A percentile compares a stretch with the other conserved stretches of the same genome.
Evolutionary conservation across 2,329 filamentous ascomycete species (phyloP).

Genomic region (Fusarium anguioides): DNA sequence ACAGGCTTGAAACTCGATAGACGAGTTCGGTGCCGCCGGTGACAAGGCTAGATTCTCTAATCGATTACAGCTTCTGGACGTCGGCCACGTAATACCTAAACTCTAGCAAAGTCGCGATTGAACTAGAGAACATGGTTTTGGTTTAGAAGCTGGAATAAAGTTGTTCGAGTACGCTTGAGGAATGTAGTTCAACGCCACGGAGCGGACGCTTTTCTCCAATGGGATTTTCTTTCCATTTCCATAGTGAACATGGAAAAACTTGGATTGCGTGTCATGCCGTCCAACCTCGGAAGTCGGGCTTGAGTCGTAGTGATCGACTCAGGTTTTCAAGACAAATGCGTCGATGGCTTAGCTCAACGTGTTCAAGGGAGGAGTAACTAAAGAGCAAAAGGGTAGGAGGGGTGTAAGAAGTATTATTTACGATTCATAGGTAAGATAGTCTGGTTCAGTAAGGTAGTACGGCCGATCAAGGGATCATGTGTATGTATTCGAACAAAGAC

Average conservation of each 20-base stretch:
- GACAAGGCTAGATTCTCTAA: constrained; percentile 19
- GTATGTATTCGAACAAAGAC: neutral
- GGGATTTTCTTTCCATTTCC: neutral
- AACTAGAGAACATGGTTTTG: constrained; percentile 6
- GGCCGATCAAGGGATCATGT: neutral
- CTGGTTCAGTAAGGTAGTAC: neutral
- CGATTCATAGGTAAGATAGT: neutral
- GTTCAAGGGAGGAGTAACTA: constrained; percentile 7
- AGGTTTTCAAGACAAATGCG: constrained; percentile 18
- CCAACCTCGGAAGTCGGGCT: constrained; percentile 4
- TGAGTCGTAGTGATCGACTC: constrained; percentile 14
- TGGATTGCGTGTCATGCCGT: constrained; percentile 21
- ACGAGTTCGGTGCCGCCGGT: constrained; percentile 31
- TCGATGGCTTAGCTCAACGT: constrained; percentile 16
- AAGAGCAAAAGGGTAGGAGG: constrained; percentile 3
- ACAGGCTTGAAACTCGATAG: constrained; percentile 21
- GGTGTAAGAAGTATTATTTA: neutral
- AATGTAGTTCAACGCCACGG: constrained; percentile 30
- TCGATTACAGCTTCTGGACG: neutral
- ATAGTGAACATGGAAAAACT: neutral
- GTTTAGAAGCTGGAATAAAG: constrained; percentile 11
- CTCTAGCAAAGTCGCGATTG: constrained; percentile 2
- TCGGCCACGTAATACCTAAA: constrained; percentile 17
- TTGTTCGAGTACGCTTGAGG: constrained; percentile 12
- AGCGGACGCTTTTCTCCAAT: neutral